Conservation (phyloP, 768 basidiomycete species). For the Erythrobasidium yunnanense region DNA sequence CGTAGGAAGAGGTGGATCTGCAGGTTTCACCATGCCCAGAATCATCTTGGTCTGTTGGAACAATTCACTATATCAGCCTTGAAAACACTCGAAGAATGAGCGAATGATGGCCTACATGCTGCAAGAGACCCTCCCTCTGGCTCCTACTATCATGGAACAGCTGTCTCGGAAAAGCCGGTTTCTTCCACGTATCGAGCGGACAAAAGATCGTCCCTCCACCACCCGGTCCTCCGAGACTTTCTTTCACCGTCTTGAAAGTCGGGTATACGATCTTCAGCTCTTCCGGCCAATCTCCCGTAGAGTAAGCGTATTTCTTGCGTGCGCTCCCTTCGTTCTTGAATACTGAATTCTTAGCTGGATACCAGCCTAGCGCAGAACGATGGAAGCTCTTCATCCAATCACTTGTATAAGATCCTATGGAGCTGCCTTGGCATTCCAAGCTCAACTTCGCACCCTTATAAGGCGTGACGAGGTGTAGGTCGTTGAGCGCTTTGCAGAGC, state of each 20-base stretch:
- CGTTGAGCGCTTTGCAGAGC: background rate
- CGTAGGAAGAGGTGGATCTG: background rate
- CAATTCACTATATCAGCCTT: background rate
- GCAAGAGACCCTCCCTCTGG: constrained; percentile 16
- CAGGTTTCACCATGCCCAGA: background rate
- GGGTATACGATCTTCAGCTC: constrained; percentile 22
- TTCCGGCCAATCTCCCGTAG: constrained; percentile 1
- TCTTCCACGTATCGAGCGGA: background rate
- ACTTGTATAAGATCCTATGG: constrained; percentile 1
- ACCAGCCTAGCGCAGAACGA: constrained; percentile 12
- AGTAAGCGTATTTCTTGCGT: background rate
- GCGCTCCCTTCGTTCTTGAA: background rate
- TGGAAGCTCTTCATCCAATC: constrained; percentile 26
- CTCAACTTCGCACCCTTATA: background rate
- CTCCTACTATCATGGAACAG: constrained; percentile 2
- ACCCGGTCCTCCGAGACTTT: constrained; percentile 1
- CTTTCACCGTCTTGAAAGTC: constrained; percentile 16
- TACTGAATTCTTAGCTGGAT: background rate
- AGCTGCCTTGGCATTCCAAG: constrained; percentile 2
- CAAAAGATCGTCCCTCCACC: constrained; percentile 24
- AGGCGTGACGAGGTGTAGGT: constrained; percentile 3
- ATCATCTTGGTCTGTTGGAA: constrained; percentile 12
- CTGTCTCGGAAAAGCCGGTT: background rate
- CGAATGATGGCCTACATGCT: constrained; percentile 12
- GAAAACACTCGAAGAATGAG: background rate